These are phyloP conservation scores for Pleurotus ostreatus DNA, from an alignment of 768 basidiomycete species.

Conservation along the genomic window DNA sequence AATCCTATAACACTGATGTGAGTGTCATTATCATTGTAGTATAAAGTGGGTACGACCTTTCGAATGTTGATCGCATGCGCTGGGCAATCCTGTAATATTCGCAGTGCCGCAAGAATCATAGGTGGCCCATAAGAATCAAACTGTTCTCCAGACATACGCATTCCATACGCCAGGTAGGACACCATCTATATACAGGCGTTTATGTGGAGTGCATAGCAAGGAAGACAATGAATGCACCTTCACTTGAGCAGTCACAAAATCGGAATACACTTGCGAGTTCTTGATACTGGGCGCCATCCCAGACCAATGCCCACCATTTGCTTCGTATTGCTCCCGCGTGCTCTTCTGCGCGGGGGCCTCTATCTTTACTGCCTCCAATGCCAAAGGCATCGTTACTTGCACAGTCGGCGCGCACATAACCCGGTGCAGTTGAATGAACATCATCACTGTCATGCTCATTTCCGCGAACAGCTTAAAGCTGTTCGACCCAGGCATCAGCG, in stretches of 20 bases:
- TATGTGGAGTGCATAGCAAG: slow-evolving; percentile 57
- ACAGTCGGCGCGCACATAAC: slow-evolving; percentile 61
- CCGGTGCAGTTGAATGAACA: slow-evolving; percentile 82
- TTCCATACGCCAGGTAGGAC: slow-evolving; percentile 87
- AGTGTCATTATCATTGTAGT: neutral
- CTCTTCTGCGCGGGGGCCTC: slow-evolving; percentile 80
- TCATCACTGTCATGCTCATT: slow-evolving; percentile 87
- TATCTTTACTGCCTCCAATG: slow-evolving; percentile 72
- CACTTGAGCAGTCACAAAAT: slow-evolving; percentile 85
- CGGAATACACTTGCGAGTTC: slow-evolving; percentile 71
- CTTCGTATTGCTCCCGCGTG: slow-evolving; percentile 74
- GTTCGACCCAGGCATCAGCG: slow-evolving; percentile 64
- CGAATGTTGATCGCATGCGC: slow-evolving; percentile 76
- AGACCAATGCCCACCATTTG: slow-evolving; percentile 78
- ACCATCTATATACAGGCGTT: slow-evolving; percentile 55
- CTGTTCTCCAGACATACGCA: slow-evolving; percentile 57
- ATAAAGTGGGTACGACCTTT: slow-evolving; percentile 49
- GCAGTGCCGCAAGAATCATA: slow-evolving; percentile 73
- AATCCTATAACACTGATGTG: slow-evolving; percentile 51
- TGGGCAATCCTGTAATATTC: slow-evolving; percentile 94
- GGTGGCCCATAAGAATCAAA: slow-evolving; percentile 76
- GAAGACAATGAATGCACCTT: slow-evolving; percentile 71
- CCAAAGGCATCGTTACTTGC: slow-evolving; percentile 67
- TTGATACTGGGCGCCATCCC: slow-evolving; percentile 76
- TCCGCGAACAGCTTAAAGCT: slow-evolving; percentile 95